Evolutionary conservation across 1,139 yeast genomes (phyloP).

Genomic region (Protomyces lactucae-debilis): DNA sequence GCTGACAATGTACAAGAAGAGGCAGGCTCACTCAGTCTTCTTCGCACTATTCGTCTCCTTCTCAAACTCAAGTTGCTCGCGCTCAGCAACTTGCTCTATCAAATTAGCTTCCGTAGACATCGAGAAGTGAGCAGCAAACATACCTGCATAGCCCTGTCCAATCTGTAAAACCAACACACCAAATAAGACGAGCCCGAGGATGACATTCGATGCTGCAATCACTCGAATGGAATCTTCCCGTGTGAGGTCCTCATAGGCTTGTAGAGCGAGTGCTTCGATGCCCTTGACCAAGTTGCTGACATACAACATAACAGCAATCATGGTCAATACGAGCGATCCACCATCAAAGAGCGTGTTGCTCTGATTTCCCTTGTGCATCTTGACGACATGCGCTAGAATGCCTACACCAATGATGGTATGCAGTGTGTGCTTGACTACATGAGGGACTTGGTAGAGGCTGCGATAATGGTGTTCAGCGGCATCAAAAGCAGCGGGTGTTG

Average conservation of each 20-base stretch:
- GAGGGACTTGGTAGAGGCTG: slow-evolving; percentile 63
- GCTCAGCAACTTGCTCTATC: not conserved
- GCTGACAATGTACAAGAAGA: too few relatives aligned
- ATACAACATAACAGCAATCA: slow-evolving; percentile 70
- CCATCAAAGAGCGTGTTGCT: slow-evolving; percentile 77
- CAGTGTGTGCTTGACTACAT: slow-evolving; percentile 54
- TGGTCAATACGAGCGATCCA: slow-evolving; percentile 67
- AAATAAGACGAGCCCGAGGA: slow-evolving; percentile 62
- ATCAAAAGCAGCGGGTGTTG: slow-evolving; percentile 52
- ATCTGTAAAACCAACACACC: slow-evolving; percentile 81
- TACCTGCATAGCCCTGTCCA: slow-evolving; percentile 79
- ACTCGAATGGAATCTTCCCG: slow-evolving; percentile 81
- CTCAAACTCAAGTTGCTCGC: not conserved
- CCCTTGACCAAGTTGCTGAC: slow-evolving; percentile 84
- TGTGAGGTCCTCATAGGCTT: slow-evolving; percentile 92
- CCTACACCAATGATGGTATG: slow-evolving; percentile 61
- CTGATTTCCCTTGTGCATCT: slow-evolving; percentile 60
- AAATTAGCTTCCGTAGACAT: too few relatives aligned
- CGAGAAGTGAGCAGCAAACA: not conserved
- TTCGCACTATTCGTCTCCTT: not conserved
- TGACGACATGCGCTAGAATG: slow-evolving; percentile 64
- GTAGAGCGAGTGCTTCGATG: slow-evolving; percentile 58
- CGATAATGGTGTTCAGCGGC: slow-evolving; percentile 68
- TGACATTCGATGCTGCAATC: slow-evolving; percentile 81
- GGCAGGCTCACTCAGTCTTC: not conserved